phyloP scores from a whole-genome alignment of 2,329 filamentous ascomycete genomes.

The Penicillium italicum region DNA sequence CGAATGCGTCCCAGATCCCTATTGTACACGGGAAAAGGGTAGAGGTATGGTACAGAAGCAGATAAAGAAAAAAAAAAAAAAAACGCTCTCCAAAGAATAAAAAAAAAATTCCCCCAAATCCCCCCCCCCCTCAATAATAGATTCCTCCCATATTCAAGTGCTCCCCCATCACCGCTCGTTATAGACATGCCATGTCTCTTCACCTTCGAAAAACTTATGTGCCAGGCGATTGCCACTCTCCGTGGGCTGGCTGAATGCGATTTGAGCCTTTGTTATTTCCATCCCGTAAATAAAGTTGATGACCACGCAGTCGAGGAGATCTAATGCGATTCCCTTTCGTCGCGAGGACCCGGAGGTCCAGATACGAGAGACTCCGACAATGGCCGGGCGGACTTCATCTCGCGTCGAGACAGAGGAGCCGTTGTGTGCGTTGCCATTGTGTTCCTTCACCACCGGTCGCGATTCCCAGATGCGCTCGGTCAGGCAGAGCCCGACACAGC shows the following conservation, averaged over 20 bases:
- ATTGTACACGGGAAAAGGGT: slow-evolving; percentile 1
- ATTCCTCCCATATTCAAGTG: slow-evolving; percentile 2
- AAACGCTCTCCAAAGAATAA: slow-evolving; percentile 2
- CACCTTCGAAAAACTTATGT: slow-evolving; percentile 54
- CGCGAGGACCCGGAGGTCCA: slow-evolving; percentile 60
- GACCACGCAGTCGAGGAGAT: slow-evolving; percentile 55
- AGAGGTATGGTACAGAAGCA: slow-evolving; percentile 7
- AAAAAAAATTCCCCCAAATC: neutral
- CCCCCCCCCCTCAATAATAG: neutral
- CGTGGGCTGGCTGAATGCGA: slow-evolving; percentile 66
- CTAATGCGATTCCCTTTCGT: slow-evolving; percentile 55
- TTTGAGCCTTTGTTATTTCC: slow-evolving; percentile 51
- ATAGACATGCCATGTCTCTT: slow-evolving; percentile 60
- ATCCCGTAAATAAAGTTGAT: slow-evolving; percentile 55
- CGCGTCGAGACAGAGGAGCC: slow-evolving; percentile 48
- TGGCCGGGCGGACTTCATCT: slow-evolving; percentile 44
- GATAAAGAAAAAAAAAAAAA: neutral
- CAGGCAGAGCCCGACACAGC: slow-evolving; percentile 61
- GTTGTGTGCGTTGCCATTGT: slow-evolving; percentile 19
- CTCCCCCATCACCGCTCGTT: slow-evolving; percentile 38
- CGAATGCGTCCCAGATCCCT: slow-evolving; percentile 2
- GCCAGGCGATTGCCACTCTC: slow-evolving; percentile 58
- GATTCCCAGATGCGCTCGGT: slow-evolving; percentile 60
- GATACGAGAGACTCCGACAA: slow-evolving; percentile 62
- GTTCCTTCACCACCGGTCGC: slow-evolving; percentile 43